Evolutionary conservation across 192 early-diverging fungal genomes (phyloP).

Genomic region (Coemansia sp.): DNA sequence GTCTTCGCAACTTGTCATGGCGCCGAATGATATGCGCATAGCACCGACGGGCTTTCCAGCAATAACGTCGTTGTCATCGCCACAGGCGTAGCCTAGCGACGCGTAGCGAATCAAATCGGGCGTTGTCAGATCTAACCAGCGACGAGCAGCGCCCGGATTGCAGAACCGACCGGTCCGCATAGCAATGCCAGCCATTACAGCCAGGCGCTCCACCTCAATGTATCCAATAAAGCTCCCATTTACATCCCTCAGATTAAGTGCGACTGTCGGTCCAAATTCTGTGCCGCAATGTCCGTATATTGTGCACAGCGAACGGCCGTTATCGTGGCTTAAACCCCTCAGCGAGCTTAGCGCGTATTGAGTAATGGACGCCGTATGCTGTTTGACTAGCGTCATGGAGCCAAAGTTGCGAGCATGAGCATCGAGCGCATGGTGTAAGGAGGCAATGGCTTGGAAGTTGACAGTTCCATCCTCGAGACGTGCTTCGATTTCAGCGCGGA

Average conservation of each 20-base stretch:
- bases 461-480: conserved; percentile 79
- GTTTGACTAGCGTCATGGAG: conserved; percentile 41
- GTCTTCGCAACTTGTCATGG: conserved; percentile 66
- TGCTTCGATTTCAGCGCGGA: conserved; percentile 52
- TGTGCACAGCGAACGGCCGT: conserved; percentile 56
- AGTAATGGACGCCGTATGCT: conserved; percentile 59
- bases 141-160: conserved; percentile 78
- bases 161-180: conserved; percentile 77
- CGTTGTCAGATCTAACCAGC: conserved; percentile 63
- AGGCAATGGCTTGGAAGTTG: conserved; percentile 74
- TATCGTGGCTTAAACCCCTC: conserved; percentile 58
- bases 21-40: conserved; percentile 79
- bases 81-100: conserved; percentile 70
- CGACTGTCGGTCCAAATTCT: conserved; percentile 65
- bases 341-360: conserved; percentile 48
- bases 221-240: conserved; percentile 65
- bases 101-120: conserved; percentile 57
- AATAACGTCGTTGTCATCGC: conserved; percentile 74
- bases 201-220: conserved; percentile 67
- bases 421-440: conserved; percentile 71
- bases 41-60: conserved; percentile 71
- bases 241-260: conserved; percentile 68
- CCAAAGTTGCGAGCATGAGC: conserved; percentile 52
- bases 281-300: conserved; percentile 28
- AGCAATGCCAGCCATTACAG: conserved; percentile 66